Conservation (phyloP, 345 rosid species). For the Heritiera littoralis region DNA sequence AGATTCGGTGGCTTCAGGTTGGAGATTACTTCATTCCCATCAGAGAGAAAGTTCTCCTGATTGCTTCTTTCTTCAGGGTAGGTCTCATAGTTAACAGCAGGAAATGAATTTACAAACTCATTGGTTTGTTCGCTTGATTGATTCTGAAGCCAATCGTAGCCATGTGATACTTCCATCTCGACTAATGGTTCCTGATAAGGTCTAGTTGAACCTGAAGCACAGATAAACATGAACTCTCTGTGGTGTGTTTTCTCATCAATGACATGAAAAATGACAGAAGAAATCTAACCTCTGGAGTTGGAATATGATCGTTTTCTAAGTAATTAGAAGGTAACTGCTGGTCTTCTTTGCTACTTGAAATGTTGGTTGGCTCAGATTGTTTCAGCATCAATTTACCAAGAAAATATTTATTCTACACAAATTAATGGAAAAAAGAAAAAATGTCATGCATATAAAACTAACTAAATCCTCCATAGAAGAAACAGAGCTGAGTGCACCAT, state of each 20-base stretch:
- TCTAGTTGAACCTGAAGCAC: background rate
- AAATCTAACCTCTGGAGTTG: background rate
- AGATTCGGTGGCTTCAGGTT: background rate
- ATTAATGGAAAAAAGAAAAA: too few relatives aligned
- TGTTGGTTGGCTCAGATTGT: background rate
- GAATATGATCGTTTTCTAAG: background rate
- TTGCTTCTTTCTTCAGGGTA: background rate
- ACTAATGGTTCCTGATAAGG: background rate
- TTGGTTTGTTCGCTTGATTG: background rate
- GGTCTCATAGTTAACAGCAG: background rate
- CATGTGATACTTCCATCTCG: background rate
- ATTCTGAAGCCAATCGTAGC: background rate
- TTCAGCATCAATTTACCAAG: constrained; percentile 13
- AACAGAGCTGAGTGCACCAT: too few relatives aligned
- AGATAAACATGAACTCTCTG: background rate
- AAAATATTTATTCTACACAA: background rate
- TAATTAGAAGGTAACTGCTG: background rate
- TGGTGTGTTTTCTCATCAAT: background rate
- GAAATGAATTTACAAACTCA: background rate
- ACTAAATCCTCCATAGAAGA: too few relatives aligned
- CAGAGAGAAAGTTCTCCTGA: background rate
- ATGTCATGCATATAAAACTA: too few relatives aligned
- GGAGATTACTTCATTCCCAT: background rate
- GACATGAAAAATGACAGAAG: background rate
- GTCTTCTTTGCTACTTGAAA: background rate